phyloP scores from a whole-genome alignment of 768 basidiomycete species.

The Sporobolomyces roseus region DNA sequence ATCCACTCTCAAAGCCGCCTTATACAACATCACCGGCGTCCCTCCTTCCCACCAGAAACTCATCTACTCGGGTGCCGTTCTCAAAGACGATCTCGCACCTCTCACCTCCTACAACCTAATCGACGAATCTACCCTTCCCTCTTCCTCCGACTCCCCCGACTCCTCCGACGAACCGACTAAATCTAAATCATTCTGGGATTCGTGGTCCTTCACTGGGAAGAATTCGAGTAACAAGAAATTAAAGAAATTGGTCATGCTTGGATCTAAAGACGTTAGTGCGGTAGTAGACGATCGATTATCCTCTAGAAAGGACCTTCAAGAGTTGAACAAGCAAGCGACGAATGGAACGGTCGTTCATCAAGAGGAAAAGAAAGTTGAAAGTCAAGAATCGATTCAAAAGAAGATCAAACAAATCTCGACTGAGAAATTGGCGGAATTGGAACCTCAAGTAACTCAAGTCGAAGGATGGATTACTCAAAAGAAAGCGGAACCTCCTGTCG shows the following conservation, averaged over 20 bases:
- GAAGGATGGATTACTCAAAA: constrained; percentile 38
- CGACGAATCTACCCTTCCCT: constrained; percentile 1
- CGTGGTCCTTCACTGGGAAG: constrained; percentile 25
- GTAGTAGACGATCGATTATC: constrained; percentile 36
- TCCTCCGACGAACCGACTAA: neutral
- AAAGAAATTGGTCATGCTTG: constrained; percentile 40
- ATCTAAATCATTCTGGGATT: constrained; percentile 29
- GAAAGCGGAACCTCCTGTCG: constrained; percentile 34
- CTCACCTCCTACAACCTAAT: constrained; percentile 36
- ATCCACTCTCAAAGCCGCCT: constrained; percentile 57
- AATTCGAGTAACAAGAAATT: constrained; percentile 12
- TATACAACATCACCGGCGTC: constrained; percentile 73
- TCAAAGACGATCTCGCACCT: constrained; percentile 72
- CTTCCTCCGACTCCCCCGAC: neutral
- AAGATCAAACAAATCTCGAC: constrained; percentile 30
- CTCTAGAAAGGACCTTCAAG: constrained; percentile 26
- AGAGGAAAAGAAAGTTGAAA: constrained; percentile 23
- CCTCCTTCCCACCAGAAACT: constrained; percentile 64
- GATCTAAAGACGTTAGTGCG: constrained; percentile 29
- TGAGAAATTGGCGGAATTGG: constrained; percentile 21
- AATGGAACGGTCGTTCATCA: neutral
- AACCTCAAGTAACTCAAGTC: constrained; percentile 29
- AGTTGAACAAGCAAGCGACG: constrained; percentile 10
- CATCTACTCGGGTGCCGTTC: constrained; percentile 82
- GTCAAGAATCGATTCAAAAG: constrained; percentile 12